Evolutionary conservation across 805 yeast species (phyloP).

Genomic region (Starmerella roubikii): DNA sequence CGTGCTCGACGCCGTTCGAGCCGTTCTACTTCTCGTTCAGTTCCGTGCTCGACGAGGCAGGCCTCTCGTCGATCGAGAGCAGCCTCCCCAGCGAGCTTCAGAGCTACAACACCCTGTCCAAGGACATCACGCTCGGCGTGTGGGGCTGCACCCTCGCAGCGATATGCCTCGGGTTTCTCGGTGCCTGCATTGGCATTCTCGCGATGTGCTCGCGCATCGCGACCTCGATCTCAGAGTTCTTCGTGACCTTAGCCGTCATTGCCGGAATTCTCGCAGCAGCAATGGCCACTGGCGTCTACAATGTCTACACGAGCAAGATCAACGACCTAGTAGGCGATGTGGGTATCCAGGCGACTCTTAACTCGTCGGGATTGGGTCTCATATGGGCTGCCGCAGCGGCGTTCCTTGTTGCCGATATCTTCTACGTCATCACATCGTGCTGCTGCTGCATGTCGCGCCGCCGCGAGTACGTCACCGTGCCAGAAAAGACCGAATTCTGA

Average conservation of each 20-base stretch:
- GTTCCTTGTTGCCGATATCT: conserved; percentile 29
- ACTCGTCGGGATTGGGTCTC: conserved; percentile 39
- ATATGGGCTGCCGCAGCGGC: conserved; percentile 53
- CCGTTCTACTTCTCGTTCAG: conserved; percentile 47
- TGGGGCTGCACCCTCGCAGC: conserved; percentile 42
- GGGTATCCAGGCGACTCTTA: conserved; percentile 44
- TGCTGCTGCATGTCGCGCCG: conserved; percentile 29
- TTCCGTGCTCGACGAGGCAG: conserved; percentile 22
- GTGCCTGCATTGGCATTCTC: conserved; percentile 31
- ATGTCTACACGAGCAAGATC: conserved; percentile 37
- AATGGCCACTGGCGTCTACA: conserved; percentile 50
- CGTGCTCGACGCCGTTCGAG: conserved; percentile 41
- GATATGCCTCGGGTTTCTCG: conserved; percentile 31
- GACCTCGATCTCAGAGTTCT: conserved; percentile 33
- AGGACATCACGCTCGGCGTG: conserved; percentile 41
- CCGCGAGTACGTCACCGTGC: conserved; percentile 11
- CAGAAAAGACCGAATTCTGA: conserved; percentile 10
- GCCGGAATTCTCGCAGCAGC: conserved; percentile 30
- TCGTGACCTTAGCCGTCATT: conserved; percentile 18
- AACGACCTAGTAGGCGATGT: conserved; percentile 34
- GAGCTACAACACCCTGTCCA: conserved; percentile 33
- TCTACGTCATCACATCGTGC: conserved; percentile 34
- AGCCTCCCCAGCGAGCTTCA: conserved; percentile 41
- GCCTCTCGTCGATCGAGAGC: conserved; percentile 19
- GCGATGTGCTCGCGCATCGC: conserved; percentile 36